Percentiles rank a stretch among this genome's conserved stretches.
phyloP scores from a whole-genome alignment of 1,139 yeast species.

The Blastobotrys persicus region DNA sequence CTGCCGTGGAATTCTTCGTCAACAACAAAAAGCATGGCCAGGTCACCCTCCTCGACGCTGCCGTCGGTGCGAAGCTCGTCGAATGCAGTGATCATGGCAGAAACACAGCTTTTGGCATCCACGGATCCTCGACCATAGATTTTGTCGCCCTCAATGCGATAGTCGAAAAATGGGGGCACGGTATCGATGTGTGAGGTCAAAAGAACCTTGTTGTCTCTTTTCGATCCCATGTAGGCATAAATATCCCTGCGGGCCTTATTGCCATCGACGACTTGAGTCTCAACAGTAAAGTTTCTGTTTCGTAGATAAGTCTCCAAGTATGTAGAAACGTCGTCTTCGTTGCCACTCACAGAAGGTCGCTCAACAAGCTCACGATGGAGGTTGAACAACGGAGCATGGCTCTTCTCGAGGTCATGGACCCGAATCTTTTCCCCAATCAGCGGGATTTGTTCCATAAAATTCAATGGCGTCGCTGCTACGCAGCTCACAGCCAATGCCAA shows the following conservation, averaged over 20 bases:
- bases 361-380: constrained; percentile 43
- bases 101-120: constrained; percentile 70
- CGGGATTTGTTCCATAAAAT: constrained; percentile 8
- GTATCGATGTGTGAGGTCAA: constrained; percentile 70
- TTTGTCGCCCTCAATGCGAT: constrained; percentile 47
- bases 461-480: constrained; percentile 1
- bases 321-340: constrained; percentile 39
- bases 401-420: constrained; percentile 24
- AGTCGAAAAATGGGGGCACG: constrained; percentile 64
- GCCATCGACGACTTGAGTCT: constrained; percentile 41
- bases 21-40: constrained; percentile 59
- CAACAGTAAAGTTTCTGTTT: constrained; percentile 51
- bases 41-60: constrained; percentile 51
- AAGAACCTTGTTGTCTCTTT: constrained; percentile 49
- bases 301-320: constrained; percentile 42
- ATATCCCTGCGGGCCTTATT: constrained; percentile 47
- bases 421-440: constrained; percentile 1
- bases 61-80: constrained; percentile 44
- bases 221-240: constrained; percentile 53
- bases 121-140: constrained; percentile 66
- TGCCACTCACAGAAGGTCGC: constrained; percentile 40
- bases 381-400: constrained; percentile 17
- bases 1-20: constrained; percentile 66
- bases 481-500: not conserved
- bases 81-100: constrained; percentile 56